Base-by-base conservation (phyloP, 23 red algal genomes). In the Gracilaria domingensis region DNA sequence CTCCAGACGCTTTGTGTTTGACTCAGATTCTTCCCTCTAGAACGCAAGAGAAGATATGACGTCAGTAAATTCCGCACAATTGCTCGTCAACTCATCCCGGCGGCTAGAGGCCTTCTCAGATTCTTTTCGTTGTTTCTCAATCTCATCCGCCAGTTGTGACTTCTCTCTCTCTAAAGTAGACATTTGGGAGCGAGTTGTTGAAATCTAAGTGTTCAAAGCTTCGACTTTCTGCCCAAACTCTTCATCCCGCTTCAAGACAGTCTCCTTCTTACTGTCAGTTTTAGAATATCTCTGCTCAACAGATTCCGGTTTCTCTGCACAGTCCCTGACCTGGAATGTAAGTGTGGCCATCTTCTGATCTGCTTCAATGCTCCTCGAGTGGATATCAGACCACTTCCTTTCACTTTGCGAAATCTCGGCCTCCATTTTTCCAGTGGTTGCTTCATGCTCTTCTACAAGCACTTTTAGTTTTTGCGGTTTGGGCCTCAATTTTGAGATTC, bases 281-380 rank as follows among this genome's bases (percentile, higher is more conserved):
- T 70, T 13, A 39, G 7, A 32, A 70, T 36, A 29, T 39, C 29
- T 24, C 29, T 37, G 65, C 35, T 70, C 64, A 23, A 42, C 49
- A 14, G 34, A 69, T 69, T 23, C 47, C 21, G 18, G 51, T 26
- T 26, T 38, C 28, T 86, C 59, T 25, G 33, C 61, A 26, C 21
- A 17, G 30, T 86, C 59, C 21, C 62, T 69, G 34, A 86, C 61
- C 38, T 86, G 51, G 9, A 33, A 25, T 25, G 42, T 44, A 12
- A 86, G 14, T 65, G 51, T n/a, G n/a, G n/a, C n/a, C n/a, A n/a
- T n/a, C n/a, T n/a, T n/a, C n/a, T n/a, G n/a, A n/a, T n/a, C n/a
- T 24, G 66, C 59, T 20, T 86, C 82, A 30, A 72, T 49, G 44
- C 82, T 86, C 44, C 66, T 44, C 58, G 82, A 86, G 4, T 86